A percentile compares a stretch with the other conserved stretches of the same genome.
Evolutionary conservation across 257 asterid species (phyloP).

Genomic region (Plantago ovata): DNA sequence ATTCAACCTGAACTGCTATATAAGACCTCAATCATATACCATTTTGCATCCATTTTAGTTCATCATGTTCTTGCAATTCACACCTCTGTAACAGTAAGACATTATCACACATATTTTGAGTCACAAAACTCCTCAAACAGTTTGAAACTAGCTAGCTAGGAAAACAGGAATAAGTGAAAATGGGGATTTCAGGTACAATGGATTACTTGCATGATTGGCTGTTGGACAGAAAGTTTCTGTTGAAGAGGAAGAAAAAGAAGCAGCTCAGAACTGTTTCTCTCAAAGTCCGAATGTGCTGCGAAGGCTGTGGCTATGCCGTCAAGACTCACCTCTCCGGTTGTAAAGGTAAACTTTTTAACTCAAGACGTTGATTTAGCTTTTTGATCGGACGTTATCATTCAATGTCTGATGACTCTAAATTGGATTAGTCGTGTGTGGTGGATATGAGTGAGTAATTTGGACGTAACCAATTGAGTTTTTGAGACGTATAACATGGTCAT

Average conservation of each 20-base stretch:
- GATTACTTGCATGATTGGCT: constrained; percentile 64
- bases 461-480: no score
- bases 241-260: constrained; percentile 61
- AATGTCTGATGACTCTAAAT: no score
- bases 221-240: constrained; percentile 51
- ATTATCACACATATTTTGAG: neutral
- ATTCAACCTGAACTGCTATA: constrained; percentile 4
- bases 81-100: neutral
- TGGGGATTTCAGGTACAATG: constrained; percentile 81
- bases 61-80: neutral
- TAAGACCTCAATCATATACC: neutral
- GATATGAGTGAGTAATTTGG: no score
- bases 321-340: constrained; percentile 53
- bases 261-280: constrained; percentile 50
- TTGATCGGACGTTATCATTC: no score
- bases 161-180: constrained; percentile 3
- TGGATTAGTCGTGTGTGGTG: no score
- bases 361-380: no score
- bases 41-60: neutral
- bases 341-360: constrained; percentile 44
- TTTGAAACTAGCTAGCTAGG: neutral
- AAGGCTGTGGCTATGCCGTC: constrained; percentile 74
- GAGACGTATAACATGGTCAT: neutral
- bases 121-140: neutral
- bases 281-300: constrained; percentile 84